These are phyloP conservation scores for Acmispon strigosus DNA, from an alignment of 306 rosid genomes.

Conservation along the genomic window DNA sequence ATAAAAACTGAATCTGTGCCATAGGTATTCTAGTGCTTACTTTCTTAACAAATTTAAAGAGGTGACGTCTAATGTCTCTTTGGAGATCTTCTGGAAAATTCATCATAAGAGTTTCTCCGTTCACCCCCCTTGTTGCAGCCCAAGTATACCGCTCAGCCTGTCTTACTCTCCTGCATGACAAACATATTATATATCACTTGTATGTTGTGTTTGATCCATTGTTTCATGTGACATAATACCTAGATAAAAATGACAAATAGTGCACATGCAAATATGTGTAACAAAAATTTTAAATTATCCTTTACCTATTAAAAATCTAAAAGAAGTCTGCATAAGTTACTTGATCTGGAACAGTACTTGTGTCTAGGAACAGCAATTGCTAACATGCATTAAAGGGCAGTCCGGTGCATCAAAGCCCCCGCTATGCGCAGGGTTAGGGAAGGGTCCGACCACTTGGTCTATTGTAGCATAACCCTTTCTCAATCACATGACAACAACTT, in stretches of 20 bases:
- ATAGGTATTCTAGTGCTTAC: constrained; percentile 1
- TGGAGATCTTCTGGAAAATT: constrained; percentile 80
- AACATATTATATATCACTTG: neutral
- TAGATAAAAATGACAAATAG: neutral
- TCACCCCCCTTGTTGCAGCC: constrained; percentile 87
- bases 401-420: too few relatives aligned
- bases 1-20: neutral
- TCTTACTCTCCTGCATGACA: constrained; percentile 47
- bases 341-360: neutral
- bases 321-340: neutral
- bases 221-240: neutral
- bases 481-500: too few relatives aligned
- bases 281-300: too few relatives aligned
- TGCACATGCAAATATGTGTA: too few relatives aligned
- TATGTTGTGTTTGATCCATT: neutral
- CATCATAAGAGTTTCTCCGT: constrained; percentile 62
- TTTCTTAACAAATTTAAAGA: constrained; percentile 31
- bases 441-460: too few relatives aligned
- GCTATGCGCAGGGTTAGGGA: too few relatives aligned
- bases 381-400: neutral
- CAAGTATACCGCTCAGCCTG: constrained; percentile 65
- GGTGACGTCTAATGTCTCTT: constrained; percentile 73
- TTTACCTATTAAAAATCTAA: neutral
- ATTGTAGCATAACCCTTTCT: too few relatives aligned
- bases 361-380: neutral